These are phyloP conservation scores for Penicillium macrosclerotiorum DNA, from an alignment of 495 filamentous ascomycete genomes.

Conservation along the genomic window DNA sequence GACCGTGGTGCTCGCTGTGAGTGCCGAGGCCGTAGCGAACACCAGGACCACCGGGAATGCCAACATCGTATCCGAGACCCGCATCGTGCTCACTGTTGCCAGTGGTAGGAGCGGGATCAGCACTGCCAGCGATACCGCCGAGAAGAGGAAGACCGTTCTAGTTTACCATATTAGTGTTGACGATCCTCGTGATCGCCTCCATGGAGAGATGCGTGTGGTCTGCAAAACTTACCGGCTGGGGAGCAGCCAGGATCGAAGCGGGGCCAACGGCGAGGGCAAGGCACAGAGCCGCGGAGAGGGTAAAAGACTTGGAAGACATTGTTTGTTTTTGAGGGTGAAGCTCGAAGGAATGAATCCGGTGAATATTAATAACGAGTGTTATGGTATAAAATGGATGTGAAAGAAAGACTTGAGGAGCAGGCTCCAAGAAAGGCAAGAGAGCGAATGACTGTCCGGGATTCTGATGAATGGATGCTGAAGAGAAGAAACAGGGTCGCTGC, in stretches of 20 bases:
- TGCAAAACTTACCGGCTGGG: constrained; percentile 21
- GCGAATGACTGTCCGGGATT: constrained; percentile 25
- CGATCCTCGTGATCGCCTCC: not conserved
- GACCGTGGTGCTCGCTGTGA: constrained; percentile 15
- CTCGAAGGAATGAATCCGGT: constrained; percentile 3
- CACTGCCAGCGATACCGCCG: constrained; percentile 6
- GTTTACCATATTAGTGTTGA: not conserved
- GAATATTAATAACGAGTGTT: constrained; percentile 15
- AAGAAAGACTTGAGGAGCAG: constrained; percentile 9
- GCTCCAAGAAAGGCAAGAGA: constrained; percentile 8
- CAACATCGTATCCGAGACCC: constrained; percentile 25
- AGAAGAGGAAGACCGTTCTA: constrained; percentile 13
- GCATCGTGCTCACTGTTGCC: constrained; percentile 28
- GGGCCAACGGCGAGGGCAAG: constrained; percentile 36
- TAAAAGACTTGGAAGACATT: constrained; percentile 36
- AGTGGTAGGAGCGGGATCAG: constrained; percentile 11
- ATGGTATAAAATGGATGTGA: constrained; percentile 17
- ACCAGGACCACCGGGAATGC: constrained; percentile 30
- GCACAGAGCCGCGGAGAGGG: constrained; percentile 33
- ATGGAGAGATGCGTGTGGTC: constrained; percentile 10
- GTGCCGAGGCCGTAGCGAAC: constrained; percentile 20
- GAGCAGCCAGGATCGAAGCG: constrained; percentile 32
- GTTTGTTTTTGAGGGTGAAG: constrained; percentile 7
- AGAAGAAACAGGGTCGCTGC: constrained; percentile 13
- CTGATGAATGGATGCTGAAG: constrained; percentile 20